Evolutionary conservation across 495 filamentous ascomycete species (phyloP), one percentile per base, ranked within the genome.

Genomic region (Podospora pseudoanserina): DNA sequence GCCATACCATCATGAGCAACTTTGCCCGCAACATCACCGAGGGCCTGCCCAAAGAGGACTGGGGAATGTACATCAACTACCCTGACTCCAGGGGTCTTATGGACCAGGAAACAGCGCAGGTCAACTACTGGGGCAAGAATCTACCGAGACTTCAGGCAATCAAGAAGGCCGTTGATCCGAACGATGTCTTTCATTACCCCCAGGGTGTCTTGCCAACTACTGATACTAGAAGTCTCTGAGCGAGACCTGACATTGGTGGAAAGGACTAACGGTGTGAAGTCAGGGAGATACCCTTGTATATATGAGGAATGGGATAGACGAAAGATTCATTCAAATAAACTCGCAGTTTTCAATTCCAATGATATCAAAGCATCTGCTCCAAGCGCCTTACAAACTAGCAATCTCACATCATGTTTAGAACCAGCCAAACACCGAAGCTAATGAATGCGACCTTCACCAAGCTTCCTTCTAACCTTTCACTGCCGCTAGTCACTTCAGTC

Each of bases 141-240:
- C 76, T 88, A n/a, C 74, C 74, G 3, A 78, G 77, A 61, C 73
- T 90, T 23, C 75, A 84, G 73, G 65, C 73, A n/a, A 82, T 90
- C 57, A 90, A 90, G 80, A 77, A 79, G 1, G 72, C 67, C 0
- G 71, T 87, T 19, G 87, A 90, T 70, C 87, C 87, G 1, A 67
- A 78, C 0, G 82, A 89, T 75, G 57, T 89, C 20, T 89, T 90
- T 59, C 83, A 87, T 64, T 89, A 88, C 70, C 86, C 86, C 2
- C 75, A 79, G 69, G 72, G 74, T 23, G 23, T 79, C n/a, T 2
- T 74, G 26, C 75, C 77, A n/a, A 63, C 61, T 20, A n/a, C 61
- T 23, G 39, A 49, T 11, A 13, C 30, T 30, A 26, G 30, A 7
- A 28, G 16, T 61, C 59, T 28, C 1, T 18, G 23, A 26, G 18